Evolutionary conservation across 2,329 filamentous ascomycete species (phyloP).

Genomic region (Colletotrichum lupini): DNA sequence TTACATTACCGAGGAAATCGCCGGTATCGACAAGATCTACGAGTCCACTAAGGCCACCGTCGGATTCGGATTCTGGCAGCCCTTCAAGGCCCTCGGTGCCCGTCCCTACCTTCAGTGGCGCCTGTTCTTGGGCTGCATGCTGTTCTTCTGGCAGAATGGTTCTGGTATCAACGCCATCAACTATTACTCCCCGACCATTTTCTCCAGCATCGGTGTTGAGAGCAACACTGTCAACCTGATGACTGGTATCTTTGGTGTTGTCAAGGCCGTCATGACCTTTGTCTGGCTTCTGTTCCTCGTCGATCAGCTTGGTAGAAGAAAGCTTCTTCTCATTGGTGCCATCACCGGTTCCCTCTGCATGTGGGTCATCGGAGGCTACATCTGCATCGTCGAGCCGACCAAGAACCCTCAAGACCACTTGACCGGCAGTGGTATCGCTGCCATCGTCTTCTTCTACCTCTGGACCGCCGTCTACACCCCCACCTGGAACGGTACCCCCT

Average conservation of each 20-base stretch:
- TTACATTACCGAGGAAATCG: conserved; percentile 73
- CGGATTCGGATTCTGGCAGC: conserved; percentile 70
- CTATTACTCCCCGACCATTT: conserved; percentile 72
- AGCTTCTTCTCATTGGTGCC: conserved; percentile 70
- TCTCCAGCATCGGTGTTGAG: conserved; percentile 48
- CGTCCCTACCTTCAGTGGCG: conserved; percentile 66
- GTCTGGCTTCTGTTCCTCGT: conserved; percentile 74
- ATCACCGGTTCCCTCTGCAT: conserved; percentile 68
- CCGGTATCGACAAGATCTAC: conserved; percentile 60
- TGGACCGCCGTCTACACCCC: conserved; percentile 67
- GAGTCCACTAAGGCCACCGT: conserved; percentile 64
- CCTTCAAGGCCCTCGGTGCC: conserved; percentile 60
- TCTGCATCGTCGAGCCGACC: conserved; percentile 53
- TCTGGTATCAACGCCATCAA: conserved; percentile 75
- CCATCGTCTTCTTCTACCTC: conserved; percentile 75
- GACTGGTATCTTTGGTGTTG: conserved; percentile 75
- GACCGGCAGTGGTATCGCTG: conserved; percentile 62
- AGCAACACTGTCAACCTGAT: conserved; percentile 53
- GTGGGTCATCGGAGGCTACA: conserved; percentile 70
- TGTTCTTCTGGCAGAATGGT: conserved; percentile 77
- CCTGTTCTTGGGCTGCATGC: conserved; percentile 70
- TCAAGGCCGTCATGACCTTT: conserved; percentile 73
- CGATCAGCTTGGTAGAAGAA: conserved; percentile 58
- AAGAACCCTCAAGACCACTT: conserved; percentile 46
- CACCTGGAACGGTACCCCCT: conserved; percentile 70